These are phyloP conservation scores for Gossypium laxum DNA, from an alignment of 441 rosid genomes.

Conservation along the genomic window DNA sequence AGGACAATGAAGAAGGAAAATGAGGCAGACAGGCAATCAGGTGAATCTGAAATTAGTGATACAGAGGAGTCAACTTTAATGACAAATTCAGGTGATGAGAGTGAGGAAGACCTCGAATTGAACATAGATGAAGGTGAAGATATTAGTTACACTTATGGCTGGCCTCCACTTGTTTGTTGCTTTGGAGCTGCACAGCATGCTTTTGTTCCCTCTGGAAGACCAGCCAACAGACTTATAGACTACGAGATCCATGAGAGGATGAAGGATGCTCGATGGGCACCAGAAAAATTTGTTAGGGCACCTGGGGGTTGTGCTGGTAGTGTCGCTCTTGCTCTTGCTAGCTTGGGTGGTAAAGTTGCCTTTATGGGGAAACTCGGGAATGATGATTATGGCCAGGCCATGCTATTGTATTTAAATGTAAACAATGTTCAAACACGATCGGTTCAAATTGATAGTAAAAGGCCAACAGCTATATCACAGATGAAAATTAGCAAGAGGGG, in stretches of 20 bases:
- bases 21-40: conserved; percentile 25
- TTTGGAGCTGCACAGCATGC: conserved; percentile 85
- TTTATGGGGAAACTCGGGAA: conserved; percentile 93
- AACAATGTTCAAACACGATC: conserved; percentile 72
- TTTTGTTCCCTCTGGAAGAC: conserved; percentile 81
- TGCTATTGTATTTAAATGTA: conserved; percentile 62
- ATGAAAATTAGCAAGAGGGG: conserved; percentile 80
- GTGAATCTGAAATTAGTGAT: conserved; percentile 42
- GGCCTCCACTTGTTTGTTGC: conserved; percentile 96
- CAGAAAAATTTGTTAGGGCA: conserved; percentile 55
- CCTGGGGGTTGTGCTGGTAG: conserved; percentile 84
- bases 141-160: conserved; percentile 57
- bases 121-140: conserved; percentile 51
- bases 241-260: conserved; percentile 57
- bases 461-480: conserved; percentile 49
- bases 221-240: conserved; percentile 68
- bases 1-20: conserved; percentile 33
- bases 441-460: conserved; percentile 51
- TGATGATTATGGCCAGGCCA: conserved; percentile 68
- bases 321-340: conserved; percentile 79
- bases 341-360: conserved; percentile 79
- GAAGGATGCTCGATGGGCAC: conserved; percentile 57
- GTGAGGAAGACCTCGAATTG: conserved; percentile 51
- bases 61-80: conserved; percentile 28
- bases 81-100: conserved; percentile 37